These are phyloP conservation scores for Actinidia polygama DNA, from an alignment of 179 eudicot species.

Conservation along the genomic window DNA sequence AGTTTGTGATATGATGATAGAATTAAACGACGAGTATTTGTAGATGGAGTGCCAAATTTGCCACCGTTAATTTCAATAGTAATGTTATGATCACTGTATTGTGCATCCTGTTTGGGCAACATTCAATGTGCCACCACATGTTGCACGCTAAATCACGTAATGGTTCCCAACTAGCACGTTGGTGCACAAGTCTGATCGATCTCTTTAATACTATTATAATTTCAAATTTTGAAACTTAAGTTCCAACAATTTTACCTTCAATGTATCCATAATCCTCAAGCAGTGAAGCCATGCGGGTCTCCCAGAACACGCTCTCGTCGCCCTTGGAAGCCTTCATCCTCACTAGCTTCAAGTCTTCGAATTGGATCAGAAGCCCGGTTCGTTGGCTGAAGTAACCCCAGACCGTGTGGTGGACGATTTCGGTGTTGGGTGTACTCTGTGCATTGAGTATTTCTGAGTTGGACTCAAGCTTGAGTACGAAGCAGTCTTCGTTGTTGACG, in stretches of 20 bases:
- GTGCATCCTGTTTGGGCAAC: no score
- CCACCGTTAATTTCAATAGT: no score
- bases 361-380: slow-evolving; percentile 57
- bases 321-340: slow-evolving; percentile 43
- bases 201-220: no score
- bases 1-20: no score
- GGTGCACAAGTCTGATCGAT: no score
- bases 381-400: slow-evolving; percentile 76
- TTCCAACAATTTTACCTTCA: slow-evolving; percentile 35
- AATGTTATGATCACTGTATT: no score
- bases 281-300: slow-evolving; percentile 57
- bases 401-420: slow-evolving; percentile 56
- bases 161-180: no score
- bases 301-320: slow-evolving; percentile 53
- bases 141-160: no score
- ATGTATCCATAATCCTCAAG: slow-evolving; percentile 59
- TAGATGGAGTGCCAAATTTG: no score
- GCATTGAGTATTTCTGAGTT: slow-evolving; percentile 39
- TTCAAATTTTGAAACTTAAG: no score
- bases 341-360: slow-evolving; percentile 60
- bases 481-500: slow-evolving; percentile 57
- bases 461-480: slow-evolving; percentile 54
- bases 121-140: no score
- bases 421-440: slow-evolving; percentile 55
- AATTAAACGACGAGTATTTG: no score